These are phyloP conservation scores for Verbena officinalis DNA, from an alignment of 257 asterid species.

Conservation along the genomic window DNA sequence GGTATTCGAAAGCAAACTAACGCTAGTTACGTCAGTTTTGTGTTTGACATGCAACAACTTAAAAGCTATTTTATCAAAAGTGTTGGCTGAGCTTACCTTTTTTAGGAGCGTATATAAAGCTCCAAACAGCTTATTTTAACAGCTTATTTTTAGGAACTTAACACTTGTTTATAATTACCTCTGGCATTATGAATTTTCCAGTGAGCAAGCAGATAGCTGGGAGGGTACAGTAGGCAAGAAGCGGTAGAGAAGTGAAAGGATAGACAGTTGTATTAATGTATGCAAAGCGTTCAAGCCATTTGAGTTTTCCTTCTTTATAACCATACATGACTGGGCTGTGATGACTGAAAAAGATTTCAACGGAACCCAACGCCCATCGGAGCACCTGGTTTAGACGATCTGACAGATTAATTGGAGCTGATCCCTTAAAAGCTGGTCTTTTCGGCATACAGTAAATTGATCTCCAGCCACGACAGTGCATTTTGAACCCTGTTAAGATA, in stretches of 20 bases:
- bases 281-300: slow-evolving; percentile 88
- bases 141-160: too few species aligned
- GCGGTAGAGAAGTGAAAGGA: slow-evolving; percentile 90
- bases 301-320: slow-evolving; percentile 76
- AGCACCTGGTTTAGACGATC: slow-evolving; percentile 96
- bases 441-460: slow-evolving; percentile 91
- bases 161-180: slow-evolving; percentile 42
- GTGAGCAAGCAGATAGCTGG: slow-evolving; percentile 94
- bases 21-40: too few species aligned
- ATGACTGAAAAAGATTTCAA: slow-evolving; percentile 87
- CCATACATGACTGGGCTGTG: slow-evolving; percentile 92
- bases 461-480: slow-evolving; percentile 98
- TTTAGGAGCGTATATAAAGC: too few species aligned
- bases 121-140: too few species aligned
- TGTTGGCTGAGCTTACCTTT: too few species aligned
- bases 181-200: slow-evolving; percentile 92
- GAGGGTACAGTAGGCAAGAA: slow-evolving; percentile 88
- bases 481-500: slow-evolving; percentile 92
- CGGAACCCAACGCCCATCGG: slow-evolving; percentile 95
- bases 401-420: slow-evolving; percentile 90
- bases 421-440: slow-evolving; percentile 83
- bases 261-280: slow-evolving; percentile 82
- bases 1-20: too few species aligned
- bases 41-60: too few species aligned
- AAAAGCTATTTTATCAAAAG: too few species aligned